Base-by-base conservation (phyloP, 192 early-diverging fungal species). In the Coemansia sp. region DNA sequence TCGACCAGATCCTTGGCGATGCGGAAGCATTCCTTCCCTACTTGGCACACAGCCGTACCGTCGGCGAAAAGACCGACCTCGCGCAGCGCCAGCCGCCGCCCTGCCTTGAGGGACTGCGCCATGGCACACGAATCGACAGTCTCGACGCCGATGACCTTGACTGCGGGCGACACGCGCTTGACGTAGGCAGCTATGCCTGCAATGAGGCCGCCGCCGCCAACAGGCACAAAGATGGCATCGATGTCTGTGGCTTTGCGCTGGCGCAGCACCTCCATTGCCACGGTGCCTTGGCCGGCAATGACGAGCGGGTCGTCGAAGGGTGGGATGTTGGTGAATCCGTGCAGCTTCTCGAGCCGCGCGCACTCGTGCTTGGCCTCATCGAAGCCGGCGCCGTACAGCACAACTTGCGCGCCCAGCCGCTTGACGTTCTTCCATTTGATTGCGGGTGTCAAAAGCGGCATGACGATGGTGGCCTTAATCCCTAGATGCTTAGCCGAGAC, bases 201-300 rank as follows among this genome's bases (percentile, higher is more conserved):
- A 20, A 95, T 86, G 67, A 99, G 83, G 2, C 97, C 97, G 39
- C 97, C 97, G 26, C 97, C 93, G 45, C 97, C 97, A 15, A 97
- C 89, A 34, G 90, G 91, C 9, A 93, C 86, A 72, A 96, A 99
- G 68, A 99, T 91, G 48, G 92, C 90, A 46, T 96, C 88, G 55
- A 96, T 92, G 35, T 90, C 79, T 10, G 84, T 59, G 0, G 73
- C 30, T 31, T 42, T 48, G 43, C 80, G 42, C 69, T 93, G 90
- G 43, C 90, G 84, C 58, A 92, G 71, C 13, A 92, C 85, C 83
- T 99, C 96, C 61, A 95, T 84, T 20, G 86, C 96, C 40, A 96
- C 89, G 7, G 96, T 99, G 35, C 96, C 97, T 81, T 99, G 97
- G 4, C 97, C 97, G n/a, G 97, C 97, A 75, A 98, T 98, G 21